These are phyloP conservation scores for Selaginella tamariscina DNA, from an alignment of 75 land plant species.

Conservation along the genomic window DNA sequence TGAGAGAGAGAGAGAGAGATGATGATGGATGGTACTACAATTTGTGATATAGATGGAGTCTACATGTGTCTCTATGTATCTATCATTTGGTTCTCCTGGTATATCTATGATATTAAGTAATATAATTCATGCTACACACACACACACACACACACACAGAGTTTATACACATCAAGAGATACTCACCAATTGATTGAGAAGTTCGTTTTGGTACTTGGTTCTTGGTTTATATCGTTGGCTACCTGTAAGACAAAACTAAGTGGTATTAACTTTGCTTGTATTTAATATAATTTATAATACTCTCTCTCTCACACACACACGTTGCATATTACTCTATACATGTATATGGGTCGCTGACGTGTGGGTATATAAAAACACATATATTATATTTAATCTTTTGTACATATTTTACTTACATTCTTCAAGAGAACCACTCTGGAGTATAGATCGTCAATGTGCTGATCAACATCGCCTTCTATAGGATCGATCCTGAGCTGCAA, in stretches of 20 bases:
- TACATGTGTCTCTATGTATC: neutral
- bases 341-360: no score
- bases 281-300: no score
- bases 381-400: no score
- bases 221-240: slow-evolving; percentile 53
- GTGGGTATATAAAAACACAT: no score
- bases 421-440: slow-evolving; percentile 41
- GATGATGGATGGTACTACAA: neutral
- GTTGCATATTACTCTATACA: no score
- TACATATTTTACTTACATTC: slow-evolving; percentile 38
- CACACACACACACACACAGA: neutral
- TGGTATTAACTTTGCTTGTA: no score
- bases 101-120: neutral
- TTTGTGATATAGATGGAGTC: neutral
- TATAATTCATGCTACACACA: neutral
- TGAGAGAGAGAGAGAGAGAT: no score
- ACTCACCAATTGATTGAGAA: slow-evolving; percentile 50
- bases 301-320: no score
- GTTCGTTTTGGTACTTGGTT: slow-evolving; percentile 60
- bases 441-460: slow-evolving; percentile 51
- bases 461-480: slow-evolving; percentile 63
- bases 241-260: slow-evolving; percentile 40
- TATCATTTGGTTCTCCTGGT: neutral
- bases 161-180: neutral
- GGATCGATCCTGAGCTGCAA: slow-evolving; percentile 71